Evolutionary conservation across 2,329 filamentous ascomycete species (phyloP).

Genomic region (Xylariaceae sp.): DNA sequence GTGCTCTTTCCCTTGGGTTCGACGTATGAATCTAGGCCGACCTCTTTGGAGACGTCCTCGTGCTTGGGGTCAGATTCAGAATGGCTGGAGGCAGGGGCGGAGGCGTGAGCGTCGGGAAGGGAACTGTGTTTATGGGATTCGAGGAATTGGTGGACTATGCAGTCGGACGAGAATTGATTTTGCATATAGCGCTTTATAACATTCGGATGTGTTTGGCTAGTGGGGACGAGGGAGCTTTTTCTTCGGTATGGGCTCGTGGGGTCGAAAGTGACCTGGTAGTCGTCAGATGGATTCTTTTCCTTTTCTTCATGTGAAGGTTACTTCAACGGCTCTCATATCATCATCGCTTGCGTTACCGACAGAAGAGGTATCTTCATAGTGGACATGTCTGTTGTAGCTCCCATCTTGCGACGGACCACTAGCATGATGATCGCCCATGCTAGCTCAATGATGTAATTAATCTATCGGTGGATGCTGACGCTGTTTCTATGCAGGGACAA

Average conservation of each 20-base stretch:
- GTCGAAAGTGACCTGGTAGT: slow-evolving; percentile 65
- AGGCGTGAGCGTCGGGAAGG: slow-evolving; percentile 31
- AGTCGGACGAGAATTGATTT: slow-evolving; percentile 56
- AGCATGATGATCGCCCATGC: slow-evolving; percentile 29
- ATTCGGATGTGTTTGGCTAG: slow-evolving; percentile 51
- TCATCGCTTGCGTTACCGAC: slow-evolving; percentile 57
- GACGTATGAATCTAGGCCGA: slow-evolving; percentile 40
- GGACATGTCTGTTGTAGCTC: slow-evolving; percentile 38
- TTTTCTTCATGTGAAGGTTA: slow-evolving; percentile 37
- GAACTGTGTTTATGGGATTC: slow-evolving; percentile 57
- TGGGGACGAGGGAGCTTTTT: slow-evolving; percentile 68
- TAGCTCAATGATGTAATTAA: neutral
- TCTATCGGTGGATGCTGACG: neutral
- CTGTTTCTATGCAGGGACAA: neutral
- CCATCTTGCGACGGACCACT: slow-evolving; percentile 26
- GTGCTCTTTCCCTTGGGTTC: slow-evolving; percentile 46
- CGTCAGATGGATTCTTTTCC: neutral
- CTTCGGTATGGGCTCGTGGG: slow-evolving; percentile 65
- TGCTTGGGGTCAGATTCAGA: neutral
- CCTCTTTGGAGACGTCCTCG: slow-evolving; percentile 38
- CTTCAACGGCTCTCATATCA: slow-evolving; percentile 59
- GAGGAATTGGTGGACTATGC: slow-evolving; percentile 70
- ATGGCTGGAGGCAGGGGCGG: slow-evolving; percentile 24
- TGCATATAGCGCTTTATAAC: slow-evolving; percentile 42
- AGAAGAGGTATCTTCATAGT: slow-evolving; percentile 49